These are phyloP conservation scores for Ploettnerulaceae sp. DNA, from an alignment of 2,329 filamentous ascomycete species.

Conservation along the genomic window DNA sequence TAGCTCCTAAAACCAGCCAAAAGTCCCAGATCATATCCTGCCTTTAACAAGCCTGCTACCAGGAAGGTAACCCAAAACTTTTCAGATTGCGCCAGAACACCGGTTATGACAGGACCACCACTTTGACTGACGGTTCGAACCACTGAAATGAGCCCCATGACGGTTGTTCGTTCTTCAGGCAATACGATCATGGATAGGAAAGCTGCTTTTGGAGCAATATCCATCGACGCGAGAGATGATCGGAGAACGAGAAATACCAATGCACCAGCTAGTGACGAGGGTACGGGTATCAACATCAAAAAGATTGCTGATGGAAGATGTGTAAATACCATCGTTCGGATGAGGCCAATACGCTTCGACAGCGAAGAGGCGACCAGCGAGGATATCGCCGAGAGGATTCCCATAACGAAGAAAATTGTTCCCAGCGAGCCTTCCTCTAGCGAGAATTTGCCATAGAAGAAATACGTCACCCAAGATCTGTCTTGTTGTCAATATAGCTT, in stretches of 20 bases:
- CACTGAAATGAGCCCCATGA: constrained; percentile 66
- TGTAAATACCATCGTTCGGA: constrained; percentile 72
- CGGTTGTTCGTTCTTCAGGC: constrained; percentile 61
- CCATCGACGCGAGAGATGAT: constrained; percentile 61
- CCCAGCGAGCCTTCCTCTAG: constrained; percentile 48
- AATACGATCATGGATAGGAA: constrained; percentile 63
- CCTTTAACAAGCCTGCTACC: constrained; percentile 58
- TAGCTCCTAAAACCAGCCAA: constrained; percentile 43
- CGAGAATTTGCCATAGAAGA: constrained; percentile 45
- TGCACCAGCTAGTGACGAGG: constrained; percentile 42
- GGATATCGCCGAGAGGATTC: constrained; percentile 46
- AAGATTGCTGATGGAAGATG: constrained; percentile 66
- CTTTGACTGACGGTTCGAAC: constrained; percentile 62
- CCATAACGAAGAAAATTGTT: constrained; percentile 50
- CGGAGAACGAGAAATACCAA: constrained; percentile 58
- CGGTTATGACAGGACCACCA: constrained; percentile 58
- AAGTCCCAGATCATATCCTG: constrained; percentile 54
- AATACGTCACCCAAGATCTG: constrained; percentile 54
- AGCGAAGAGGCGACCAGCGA: constrained; percentile 50
- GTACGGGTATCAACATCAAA: constrained; percentile 45
- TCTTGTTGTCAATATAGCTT: constrained; percentile 33
- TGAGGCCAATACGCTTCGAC: constrained; percentile 52
- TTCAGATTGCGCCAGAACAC: constrained; percentile 50
- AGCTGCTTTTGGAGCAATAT: constrained; percentile 62
- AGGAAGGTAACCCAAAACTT: constrained; percentile 60